Evolutionary conservation across 2,329 filamentous ascomycete species (phyloP), one percentile per base, ranked within the genome.

Genomic region (Pseudogymnoascus sp.): DNA sequence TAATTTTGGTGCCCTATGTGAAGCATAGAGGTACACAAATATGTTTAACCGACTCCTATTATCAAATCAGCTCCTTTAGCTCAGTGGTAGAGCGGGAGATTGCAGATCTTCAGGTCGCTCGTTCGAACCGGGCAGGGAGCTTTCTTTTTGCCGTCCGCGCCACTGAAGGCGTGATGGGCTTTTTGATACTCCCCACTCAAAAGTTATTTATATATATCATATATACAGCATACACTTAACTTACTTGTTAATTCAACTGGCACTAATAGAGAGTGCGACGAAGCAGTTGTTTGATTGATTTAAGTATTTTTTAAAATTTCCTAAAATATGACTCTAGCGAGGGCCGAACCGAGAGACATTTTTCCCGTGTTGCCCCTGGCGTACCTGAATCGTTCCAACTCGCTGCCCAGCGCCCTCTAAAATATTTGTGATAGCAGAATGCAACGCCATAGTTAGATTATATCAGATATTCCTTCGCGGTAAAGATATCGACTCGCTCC

Each of bases 1-100:
- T 55, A 21, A 21, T 55, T 55, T 55, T 55, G 31, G 11, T 55
- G 28, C 28, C 23, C 45, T 18, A 18, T 1, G 16, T 55, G 28
- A 28, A 21, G 8, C 12, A 12, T 14, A 18, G 4, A 4, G 25
- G 16, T 55, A 33, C 49, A 14, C 14, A 14, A 52, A 16, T 49
- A 16, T 14, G 41, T 43, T 14, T 43, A 21, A 23, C 2, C n/a
- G 8, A 16, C 23, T 7, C 1, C 45, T 9, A 3, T 55, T 55
- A 55, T 55, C n/a, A 55, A 55, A 55, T 33, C 23, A 55, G 60
- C 60, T 55, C 60, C 60, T 61, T 61, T 61, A 61, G 60, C 60
- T 61, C 60, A 61, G 60, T 61, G 60, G 60, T 61, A 61, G 60
- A 61, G 60, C 60, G 60, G 43, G 60, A 61, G 60, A 61, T 61